These are phyloP conservation scores for Candida rishiriensis DNA, from an alignment of 805 yeast species.

Conservation along the genomic window DNA sequence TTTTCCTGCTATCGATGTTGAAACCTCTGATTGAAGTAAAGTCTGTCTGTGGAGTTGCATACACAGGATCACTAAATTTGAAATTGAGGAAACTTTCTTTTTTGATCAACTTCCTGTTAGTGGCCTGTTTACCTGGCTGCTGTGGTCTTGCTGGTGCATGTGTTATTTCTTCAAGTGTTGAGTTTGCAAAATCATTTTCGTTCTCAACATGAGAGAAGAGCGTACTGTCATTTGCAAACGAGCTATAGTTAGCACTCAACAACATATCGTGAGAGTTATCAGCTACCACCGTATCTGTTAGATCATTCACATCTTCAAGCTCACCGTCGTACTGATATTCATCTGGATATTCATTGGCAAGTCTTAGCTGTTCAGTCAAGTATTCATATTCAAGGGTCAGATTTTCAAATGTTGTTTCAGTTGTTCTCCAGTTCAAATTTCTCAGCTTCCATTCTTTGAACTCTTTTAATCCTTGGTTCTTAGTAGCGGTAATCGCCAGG, in stretches of 20 bases:
- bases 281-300: neutral
- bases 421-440: slow-evolving; percentile 40
- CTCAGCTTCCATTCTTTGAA: slow-evolving; percentile 26
- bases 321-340: neutral
- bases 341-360: slow-evolving; percentile 14
- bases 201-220: slow-evolving; percentile 10
- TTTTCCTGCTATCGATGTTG: slow-evolving; percentile 7
- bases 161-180: slow-evolving; percentile 5
- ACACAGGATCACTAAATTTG: slow-evolving; percentile 7
- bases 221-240: slow-evolving; percentile 5
- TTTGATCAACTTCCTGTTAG: slow-evolving; percentile 19
- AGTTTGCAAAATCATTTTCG: slow-evolving; percentile 7
- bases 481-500: slow-evolving; percentile 12
- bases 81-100: slow-evolving; percentile 27
- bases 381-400: slow-evolving; percentile 37
- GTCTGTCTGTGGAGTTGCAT: slow-evolving; percentile 4
- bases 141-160: neutral
- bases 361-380: slow-evolving; percentile 23
- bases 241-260: neutral
- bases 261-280: neutral
- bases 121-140: neutral
- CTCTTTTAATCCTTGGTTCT: slow-evolving; percentile 18
- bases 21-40: slow-evolving; percentile 13
- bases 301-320: neutral
- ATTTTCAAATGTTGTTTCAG: slow-evolving; percentile 43